Conservation (phyloP, 257 asterid species). For the Ilex asprella region DNA sequence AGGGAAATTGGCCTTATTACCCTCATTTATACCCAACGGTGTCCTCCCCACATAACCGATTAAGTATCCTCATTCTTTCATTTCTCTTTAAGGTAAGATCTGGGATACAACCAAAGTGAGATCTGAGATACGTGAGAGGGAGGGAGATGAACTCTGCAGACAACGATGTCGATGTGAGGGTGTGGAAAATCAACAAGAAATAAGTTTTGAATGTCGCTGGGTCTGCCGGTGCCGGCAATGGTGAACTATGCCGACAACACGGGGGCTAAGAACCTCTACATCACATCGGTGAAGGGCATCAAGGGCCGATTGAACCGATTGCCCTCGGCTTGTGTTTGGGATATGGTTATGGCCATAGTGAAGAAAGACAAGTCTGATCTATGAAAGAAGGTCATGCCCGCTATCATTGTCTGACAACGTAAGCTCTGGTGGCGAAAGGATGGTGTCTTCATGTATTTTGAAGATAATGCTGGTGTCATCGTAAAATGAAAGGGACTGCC, state of each 20-base stretch:
- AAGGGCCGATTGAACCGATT: neutral
- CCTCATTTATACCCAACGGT: no score
- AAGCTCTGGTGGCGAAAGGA: conserved; percentile 81
- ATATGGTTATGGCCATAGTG: conserved; percentile 75
- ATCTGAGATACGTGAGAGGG: no score
- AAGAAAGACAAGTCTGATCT: conserved; percentile 77
- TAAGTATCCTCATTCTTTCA: no score
- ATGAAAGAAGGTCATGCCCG: conserved; percentile 70
- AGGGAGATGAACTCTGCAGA: no score
- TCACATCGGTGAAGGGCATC: neutral
- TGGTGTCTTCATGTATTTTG: no score
- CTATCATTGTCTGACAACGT: conserved; percentile 61
- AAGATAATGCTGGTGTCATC: conserved; percentile 7
- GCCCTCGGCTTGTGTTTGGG: conserved; percentile 70
- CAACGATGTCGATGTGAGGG: conserved; percentile 17
- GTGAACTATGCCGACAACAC: conserved; percentile 37
- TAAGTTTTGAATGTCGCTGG: conserved; percentile 70
- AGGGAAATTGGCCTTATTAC: no score
- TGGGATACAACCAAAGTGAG: no score
- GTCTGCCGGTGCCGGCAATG: conserved; percentile 71
- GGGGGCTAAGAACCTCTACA: conserved; percentile 59
- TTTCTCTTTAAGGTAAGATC: no score
- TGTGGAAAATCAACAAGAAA: conserved; percentile 72
- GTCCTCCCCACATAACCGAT: no score
- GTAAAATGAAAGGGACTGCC: no score